Evolutionary conservation across 2,329 filamentous ascomycete genomes (phyloP), one percentile per base, ranked within the genome.

Genomic region (Setomelanomma holmii): DNA sequence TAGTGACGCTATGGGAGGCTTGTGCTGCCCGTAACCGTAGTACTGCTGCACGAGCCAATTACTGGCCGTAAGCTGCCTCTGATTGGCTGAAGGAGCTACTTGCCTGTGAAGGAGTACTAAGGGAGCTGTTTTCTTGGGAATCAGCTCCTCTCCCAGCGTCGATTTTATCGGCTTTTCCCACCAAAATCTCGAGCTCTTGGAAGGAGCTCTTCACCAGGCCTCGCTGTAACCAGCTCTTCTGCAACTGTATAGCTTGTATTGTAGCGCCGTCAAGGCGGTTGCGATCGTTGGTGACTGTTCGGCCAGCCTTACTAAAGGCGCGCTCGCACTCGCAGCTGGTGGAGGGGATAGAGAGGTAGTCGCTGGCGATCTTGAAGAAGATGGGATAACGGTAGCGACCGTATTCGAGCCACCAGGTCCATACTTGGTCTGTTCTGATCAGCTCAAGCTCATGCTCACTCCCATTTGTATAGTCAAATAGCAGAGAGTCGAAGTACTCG

Each of bases 311-410:
- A 22, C 34, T 44, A 22, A 53, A 49, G 35, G 12, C 23, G 39
- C 50, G 45, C 44, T 53, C 33, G 34, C 50, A 53, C 14, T 48
- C 44, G 39, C 44, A 53, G 16, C 16, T 35, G 10, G 51, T 53
- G 27, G 21, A 34, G 34, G 34, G 51, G 16, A 53, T 42, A 12
- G 24, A 30, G 24, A 30, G 24, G 24, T 7, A 43, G 30, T 55
- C 30, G 6, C 44, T 20, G 14, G 52, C 52, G 20, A 55, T 51
- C 23, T 55, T 50, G 38, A 43, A 55, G 4, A 55, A 12, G 21
- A 48, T 27, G 3, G 33, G 52, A 23, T 55, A 55, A 14, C 21
- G 17, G 24, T 40, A 36, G 36, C 48, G 21, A 27, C 46, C 40
- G 12, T 7, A 6, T 45, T 45, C 22, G 12, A 53, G 27, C 38